Evolutionary conservation across 768 basidiomycete genomes (phyloP).

Genomic region (Suillus spraguei): DNA sequence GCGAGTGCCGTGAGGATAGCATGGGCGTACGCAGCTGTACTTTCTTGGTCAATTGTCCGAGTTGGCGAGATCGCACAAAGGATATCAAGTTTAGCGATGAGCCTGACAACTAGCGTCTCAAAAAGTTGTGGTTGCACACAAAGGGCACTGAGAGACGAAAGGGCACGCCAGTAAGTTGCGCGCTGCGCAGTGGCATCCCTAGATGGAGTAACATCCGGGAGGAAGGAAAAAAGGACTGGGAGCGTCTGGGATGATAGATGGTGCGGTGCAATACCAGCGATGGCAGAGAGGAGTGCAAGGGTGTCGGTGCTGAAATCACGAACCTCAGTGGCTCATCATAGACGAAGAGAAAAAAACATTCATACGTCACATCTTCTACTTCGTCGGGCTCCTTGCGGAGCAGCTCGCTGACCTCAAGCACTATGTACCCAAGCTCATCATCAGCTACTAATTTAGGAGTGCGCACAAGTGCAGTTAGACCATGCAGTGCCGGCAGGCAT

Average conservation of each 20-base stretch:
- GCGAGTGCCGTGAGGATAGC: conserved; percentile 74
- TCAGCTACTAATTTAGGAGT: conserved; percentile 63
- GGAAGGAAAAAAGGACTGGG: conserved; percentile 72
- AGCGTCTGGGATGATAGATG: conserved; percentile 76
- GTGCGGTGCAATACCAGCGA: conserved; percentile 59
- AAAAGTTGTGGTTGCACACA: conserved; percentile 81
- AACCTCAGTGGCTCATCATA: not conserved
- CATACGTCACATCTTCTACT: conserved; percentile 55
- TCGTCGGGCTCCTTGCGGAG: conserved; percentile 51
- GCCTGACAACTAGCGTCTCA: conserved; percentile 76
- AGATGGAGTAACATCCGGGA: conserved; percentile 69
- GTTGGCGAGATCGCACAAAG: conserved; percentile 47
- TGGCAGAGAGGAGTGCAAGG: conserved; percentile 62
- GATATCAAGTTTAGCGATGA: conserved; percentile 76
- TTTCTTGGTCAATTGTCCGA: conserved; percentile 47
- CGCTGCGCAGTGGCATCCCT: conserved; percentile 56
- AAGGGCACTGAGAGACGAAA: conserved; percentile 69
- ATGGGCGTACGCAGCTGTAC: conserved; percentile 82
- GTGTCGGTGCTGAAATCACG: conserved; percentile 50
- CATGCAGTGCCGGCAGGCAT: conserved; percentile 61
- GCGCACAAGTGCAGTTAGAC: conserved; percentile 66
- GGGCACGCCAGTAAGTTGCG: conserved; percentile 64
- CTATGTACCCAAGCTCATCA: conserved; percentile 78
- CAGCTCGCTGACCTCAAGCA: conserved; percentile 74
- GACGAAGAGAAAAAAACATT: conserved; percentile 3